Evolutionary conservation across 225 moss, liverwort and hornwort genomes (phyloP).

Genomic region (Pseudisothecium myosuroides): DNA sequence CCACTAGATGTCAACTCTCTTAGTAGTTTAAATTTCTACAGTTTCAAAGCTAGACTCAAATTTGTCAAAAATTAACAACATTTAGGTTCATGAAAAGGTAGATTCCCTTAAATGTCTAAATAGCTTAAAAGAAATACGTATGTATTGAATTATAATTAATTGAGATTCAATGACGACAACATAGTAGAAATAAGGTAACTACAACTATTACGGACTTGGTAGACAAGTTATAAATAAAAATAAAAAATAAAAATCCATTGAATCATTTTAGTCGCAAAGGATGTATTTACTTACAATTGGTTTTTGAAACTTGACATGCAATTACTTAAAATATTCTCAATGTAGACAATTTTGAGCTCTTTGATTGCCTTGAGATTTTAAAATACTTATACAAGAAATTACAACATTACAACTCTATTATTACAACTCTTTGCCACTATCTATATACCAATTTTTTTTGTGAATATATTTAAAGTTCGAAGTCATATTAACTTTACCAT

Average conservation of each 20-base stretch:
- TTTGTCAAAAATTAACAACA: not conserved
- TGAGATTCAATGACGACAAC: rapidly evolving
- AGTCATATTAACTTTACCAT: not conserved
- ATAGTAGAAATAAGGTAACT: not conserved
- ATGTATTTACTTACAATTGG: rapidly evolving
- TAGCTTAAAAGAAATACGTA: too few species aligned
- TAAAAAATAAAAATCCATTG: not conserved
- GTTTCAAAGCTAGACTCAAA: not conserved
- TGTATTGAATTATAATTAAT: not conserved
- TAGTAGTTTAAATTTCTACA: not conserved
- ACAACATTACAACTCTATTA: too few species aligned
- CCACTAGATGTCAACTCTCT: not conserved
- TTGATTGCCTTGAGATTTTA: not conserved
- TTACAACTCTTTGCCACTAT: not conserved
- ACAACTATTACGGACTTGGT: not conserved
- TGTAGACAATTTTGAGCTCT: not conserved
- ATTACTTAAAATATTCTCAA: not conserved
- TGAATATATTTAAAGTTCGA: not conserved
- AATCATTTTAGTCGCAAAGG: not conserved
- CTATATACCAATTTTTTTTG: not conserved
- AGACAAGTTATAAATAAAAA: not conserved
- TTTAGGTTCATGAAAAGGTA: not conserved
- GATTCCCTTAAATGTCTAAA: not conserved
- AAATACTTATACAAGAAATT: not conserved
- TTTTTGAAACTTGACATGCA: too few species aligned